Base-by-base conservation (phyloP, 2,329 filamentous ascomycete species). In the Sporothrix humicola region DNA sequence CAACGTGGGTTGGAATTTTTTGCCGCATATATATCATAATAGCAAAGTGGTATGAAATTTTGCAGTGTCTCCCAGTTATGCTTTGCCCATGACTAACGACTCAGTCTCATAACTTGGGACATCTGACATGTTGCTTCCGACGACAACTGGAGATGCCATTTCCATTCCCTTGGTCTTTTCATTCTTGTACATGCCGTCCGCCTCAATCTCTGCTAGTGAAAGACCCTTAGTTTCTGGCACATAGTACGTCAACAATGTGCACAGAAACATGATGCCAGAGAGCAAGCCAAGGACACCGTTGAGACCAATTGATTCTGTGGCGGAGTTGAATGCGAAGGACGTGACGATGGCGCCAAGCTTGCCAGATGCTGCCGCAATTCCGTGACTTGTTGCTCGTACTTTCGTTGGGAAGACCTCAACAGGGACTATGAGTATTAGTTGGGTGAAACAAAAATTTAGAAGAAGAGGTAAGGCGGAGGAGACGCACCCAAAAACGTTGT, bases 261-360 rank as follows among this genome's bases (percentile, higher is more conserved):
- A 66, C 8, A 66, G 44, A 15, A 50, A 66, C 63, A 66, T 50
- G 63, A 66, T 66, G 20, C 63, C 63, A 1, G 63, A 66, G 44
- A 66, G 63, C 44, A 66, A n/a, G 20, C 63, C 63, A 17, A 66
- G 63, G 12, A 66, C 20, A 13, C 63, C 63, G 63, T 50, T 50
- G 63, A 66, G 63, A 5, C 63, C 63, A 15, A 66, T 66, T 17
- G 63, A 17, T 12, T 66, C 31, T 12, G 63, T n/a, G 12, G 63
- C 63, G 42, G 63, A 66, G 20, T 50, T 66, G 63, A 66, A 66
- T 2, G 63, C 63, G 26, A 66, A 66, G 2, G 63, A 66, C 8
- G 63, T 66, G n/a, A 66, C 63, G 2, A 66, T 44, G 20, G 63
- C 44, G 37, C 63, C 63, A 5, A 66, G 7, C 13, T 66, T 66